Evolutionary conservation across 768 basidiomycete genomes (phyloP).

Genomic region (Boletus pseudopeckii): DNA sequence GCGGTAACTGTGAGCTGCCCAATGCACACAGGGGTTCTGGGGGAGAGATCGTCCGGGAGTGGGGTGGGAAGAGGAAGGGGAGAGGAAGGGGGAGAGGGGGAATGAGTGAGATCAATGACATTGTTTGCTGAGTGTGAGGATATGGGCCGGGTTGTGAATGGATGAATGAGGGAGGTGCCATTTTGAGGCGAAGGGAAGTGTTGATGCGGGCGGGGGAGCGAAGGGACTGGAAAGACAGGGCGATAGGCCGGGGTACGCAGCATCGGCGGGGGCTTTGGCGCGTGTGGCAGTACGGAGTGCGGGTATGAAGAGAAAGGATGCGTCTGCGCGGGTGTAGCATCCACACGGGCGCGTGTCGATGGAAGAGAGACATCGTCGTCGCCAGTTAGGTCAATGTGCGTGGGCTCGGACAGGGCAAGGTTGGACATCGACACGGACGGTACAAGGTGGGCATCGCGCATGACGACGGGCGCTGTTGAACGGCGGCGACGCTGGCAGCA

Average conservation of each 20-base stretch:
- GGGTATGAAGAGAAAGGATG: constrained; percentile 24
- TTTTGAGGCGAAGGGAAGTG: constrained; percentile 24
- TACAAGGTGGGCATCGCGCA: constrained; percentile 27
- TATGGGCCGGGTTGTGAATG: constrained; percentile 16
- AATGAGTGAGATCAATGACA: constrained; percentile 73
- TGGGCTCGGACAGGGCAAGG: constrained; percentile 39
- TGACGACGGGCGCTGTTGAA: constrained; percentile 10
- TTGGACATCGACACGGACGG: constrained; percentile 35
- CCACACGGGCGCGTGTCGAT: constrained; percentile 31
- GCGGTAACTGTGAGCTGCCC: constrained; percentile 81
- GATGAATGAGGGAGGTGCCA: constrained; percentile 22
- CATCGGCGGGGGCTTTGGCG: constrained; percentile 25
- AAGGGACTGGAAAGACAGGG: constrained; percentile 50
- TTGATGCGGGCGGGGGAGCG: constrained; percentile 23
- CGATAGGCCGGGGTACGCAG: constrained; percentile 37
- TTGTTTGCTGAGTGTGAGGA: constrained; percentile 40
- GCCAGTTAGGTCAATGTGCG: constrained; percentile 67
- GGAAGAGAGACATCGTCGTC: constrained; percentile 55
- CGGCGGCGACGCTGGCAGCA: not conserved
- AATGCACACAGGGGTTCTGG: constrained; percentile 85
- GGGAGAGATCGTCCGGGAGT: constrained; percentile 59
- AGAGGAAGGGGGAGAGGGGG: constrained; percentile 51
- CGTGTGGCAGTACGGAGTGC: constrained; percentile 22
- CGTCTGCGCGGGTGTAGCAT: constrained; percentile 38
- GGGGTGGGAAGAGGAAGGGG: constrained; percentile 26